Conservation (phyloP, 176 grass and related monocot genomes). For the Neostapfia colusana region DNA sequence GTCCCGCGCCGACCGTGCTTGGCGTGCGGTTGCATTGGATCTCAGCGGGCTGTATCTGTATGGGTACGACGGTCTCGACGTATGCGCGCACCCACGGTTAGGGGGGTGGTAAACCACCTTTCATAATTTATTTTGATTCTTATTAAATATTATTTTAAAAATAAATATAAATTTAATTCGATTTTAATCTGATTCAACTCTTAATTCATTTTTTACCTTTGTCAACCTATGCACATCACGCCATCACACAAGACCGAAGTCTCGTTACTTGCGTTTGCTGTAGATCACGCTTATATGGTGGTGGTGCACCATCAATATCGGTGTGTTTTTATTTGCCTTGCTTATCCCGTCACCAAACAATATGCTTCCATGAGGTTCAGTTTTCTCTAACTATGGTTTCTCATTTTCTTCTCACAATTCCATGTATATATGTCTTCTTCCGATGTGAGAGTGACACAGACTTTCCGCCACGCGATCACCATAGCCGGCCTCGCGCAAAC, state of each 20-base stretch:
- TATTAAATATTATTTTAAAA: no score
- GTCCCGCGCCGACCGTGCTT: background rate
- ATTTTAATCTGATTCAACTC: no score
- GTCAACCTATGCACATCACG: no score
- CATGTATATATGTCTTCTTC: background rate
- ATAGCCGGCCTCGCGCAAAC: background rate
- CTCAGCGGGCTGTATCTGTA: background rate
- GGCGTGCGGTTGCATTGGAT: background rate
- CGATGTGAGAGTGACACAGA: background rate
- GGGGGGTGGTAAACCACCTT: no score
- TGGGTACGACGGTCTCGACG: background rate
- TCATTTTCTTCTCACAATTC: background rate
- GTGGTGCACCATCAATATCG: background rate
- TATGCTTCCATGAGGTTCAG: background rate
- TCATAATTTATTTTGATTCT: no score
- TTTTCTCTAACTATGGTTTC: background rate
- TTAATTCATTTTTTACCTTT: no score
- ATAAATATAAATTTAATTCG: no score
- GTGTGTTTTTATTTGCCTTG: background rate
- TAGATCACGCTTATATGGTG: conserved; percentile 10
- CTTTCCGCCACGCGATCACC: background rate
- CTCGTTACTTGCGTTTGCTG: no score
- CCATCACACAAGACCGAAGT: no score
- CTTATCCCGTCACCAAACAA: background rate
- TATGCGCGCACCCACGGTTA: background rate